Base-by-base conservation (phyloP, 2,329 filamentous ascomycete genomes). In the Phialemoniopsis sp. region DNA sequence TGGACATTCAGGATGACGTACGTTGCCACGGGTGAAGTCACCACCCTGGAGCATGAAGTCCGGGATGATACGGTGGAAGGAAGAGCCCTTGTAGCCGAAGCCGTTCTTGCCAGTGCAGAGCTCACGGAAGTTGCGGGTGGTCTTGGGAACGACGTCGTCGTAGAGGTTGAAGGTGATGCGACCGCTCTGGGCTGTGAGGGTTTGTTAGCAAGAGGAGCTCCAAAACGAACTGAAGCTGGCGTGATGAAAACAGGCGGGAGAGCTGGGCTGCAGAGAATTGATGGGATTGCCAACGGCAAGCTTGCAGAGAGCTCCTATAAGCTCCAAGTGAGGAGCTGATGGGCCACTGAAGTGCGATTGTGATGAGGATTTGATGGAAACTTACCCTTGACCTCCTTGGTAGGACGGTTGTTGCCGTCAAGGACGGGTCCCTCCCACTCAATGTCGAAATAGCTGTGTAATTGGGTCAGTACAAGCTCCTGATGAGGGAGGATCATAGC, bases 11-110 rank as follows among this genome's bases (percentile, higher is more conserved):
- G 38, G 26, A 34, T 15, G 33, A 70, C 87, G 66, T 76, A 95
- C 89, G 70, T 94, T 93, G 62, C 82, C 81, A 62, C 86, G 86
- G 69, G 89, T 94, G 76, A 94, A 94, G 78, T 95, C 89, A 78
- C 89, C 89, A 65, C 89, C 89, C 79, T 95, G 89, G 56, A 95
- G 84, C 89, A 95, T 95, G 79, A 95, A 95, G 42, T 88, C 67
- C 54, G 86, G 86, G 68, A 95, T 95, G 68, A 95, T 84, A 57
- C 89, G 88, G 80, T 95, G 89, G 84, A 95, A 95, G 52, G 78
- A 76, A 55, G 87, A 93, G 61, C 80, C 81, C 65, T 78, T 67
- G 78, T 94, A 95, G 55, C 88, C 87, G 66, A 86, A 83, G 60
- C 87, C 87, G 71, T 88, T 80, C 74, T 87, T 78, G 53, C 76